These are phyloP conservation scores for Dothistroma septosporum DNA, from an alignment of 2,329 filamentous ascomycete species.

Conservation along the genomic window DNA sequence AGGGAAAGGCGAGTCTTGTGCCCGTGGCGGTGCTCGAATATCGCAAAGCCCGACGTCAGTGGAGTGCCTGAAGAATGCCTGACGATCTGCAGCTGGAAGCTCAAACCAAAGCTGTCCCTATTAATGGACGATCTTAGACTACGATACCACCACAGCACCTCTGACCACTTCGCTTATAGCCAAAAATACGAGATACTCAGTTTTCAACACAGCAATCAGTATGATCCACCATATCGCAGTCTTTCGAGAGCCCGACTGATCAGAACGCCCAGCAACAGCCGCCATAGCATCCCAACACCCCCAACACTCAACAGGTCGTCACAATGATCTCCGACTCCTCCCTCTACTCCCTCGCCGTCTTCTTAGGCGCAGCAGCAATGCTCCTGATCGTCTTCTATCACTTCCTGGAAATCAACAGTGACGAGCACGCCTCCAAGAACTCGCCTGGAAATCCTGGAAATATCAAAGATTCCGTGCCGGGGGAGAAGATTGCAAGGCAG, in stretches of 20 bases:
- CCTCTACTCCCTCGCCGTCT: conserved; percentile 86
- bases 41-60: background rate
- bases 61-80: background rate
- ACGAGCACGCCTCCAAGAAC: conserved; percentile 26
- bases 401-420: conserved; percentile 92
- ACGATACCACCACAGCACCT: no score
- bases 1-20: background rate
- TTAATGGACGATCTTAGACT: background rate
- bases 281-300: background rate
- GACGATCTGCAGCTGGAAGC: background rate
- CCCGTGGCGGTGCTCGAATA: conserved; percentile 1
- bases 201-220: no score
- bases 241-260: no score
- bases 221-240: no score
- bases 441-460: conserved; percentile 1
- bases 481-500: background rate
- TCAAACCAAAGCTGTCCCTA: background rate
- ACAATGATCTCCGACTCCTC: conserved; percentile 93
- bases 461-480: conserved; percentile 9
- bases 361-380: conserved; percentile 86
- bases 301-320: background rate
- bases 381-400: conserved; percentile 92
- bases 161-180: no score
- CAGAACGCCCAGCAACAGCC: background rate
- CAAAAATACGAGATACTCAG: no score